A percentile compares a stretch with the other conserved stretches of the same genome.
These are phyloP conservation scores for Hydrangea macrophylla DNA, from an alignment of 148 eudicot species.

Conservation along the genomic window DNA sequence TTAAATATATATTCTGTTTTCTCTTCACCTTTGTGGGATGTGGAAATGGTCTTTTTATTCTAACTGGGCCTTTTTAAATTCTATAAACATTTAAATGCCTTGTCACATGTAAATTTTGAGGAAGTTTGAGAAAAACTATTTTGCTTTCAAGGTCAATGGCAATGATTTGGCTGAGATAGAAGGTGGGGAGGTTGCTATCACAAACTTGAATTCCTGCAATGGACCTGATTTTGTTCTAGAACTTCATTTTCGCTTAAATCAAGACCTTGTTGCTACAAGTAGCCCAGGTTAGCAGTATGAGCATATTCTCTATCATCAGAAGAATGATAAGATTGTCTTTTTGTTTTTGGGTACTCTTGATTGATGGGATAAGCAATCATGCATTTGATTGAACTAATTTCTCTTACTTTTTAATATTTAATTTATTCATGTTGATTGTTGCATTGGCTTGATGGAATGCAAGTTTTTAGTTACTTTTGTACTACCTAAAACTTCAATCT, in stretches of 20 bases:
- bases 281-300: slow-evolving; percentile 29
- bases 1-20: too few relatives aligned
- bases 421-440: too few relatives aligned
- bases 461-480: not conserved
- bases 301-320: not conserved
- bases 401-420: too few relatives aligned
- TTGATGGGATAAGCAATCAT: not conserved
- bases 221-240: slow-evolving; percentile 59
- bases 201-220: slow-evolving; percentile 68
- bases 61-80: too few relatives aligned
- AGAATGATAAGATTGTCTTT: too few relatives aligned
- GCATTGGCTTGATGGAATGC: not conserved
- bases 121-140: not conserved
- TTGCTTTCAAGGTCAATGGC: slow-evolving; percentile 62
- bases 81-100: too few relatives aligned
- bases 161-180: slow-evolving; percentile 52
- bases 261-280: slow-evolving; percentile 16
- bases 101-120: not conserved
- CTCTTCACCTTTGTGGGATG: too few relatives aligned
- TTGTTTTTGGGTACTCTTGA: not conserved
- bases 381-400: too few relatives aligned
- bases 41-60: too few relatives aligned
- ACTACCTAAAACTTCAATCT: not conserved
- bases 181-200: slow-evolving; percentile 70
- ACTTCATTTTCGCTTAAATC: slow-evolving; percentile 34